A percentile compares a stretch with the other conserved stretches of the same genome.
phyloP scores from a whole-genome alignment of 768 basidiomycete species.

The Serendipita sp. region DNA sequence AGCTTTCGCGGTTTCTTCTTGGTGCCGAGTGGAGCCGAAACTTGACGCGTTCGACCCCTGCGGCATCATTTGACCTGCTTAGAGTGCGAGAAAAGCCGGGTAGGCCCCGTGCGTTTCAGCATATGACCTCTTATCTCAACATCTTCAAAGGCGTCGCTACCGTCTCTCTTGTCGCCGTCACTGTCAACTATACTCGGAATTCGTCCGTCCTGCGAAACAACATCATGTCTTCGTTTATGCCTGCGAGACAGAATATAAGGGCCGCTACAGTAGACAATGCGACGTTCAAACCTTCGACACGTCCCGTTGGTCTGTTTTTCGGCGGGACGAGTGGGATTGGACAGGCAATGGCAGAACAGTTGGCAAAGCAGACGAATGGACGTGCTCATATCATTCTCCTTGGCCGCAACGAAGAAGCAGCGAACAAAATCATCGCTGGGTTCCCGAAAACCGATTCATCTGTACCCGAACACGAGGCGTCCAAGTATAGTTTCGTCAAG shows the following conservation, averaged over 20 bases:
- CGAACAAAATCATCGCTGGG: slow-evolving; percentile 10
- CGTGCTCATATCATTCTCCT: slow-evolving; percentile 13
- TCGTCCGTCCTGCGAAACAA: neutral
- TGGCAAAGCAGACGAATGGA: slow-evolving; percentile 8
- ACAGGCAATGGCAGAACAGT: slow-evolving; percentile 21
- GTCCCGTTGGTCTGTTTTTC: slow-evolving; percentile 20
- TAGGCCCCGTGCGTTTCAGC: no score
- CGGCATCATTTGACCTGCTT: no score
- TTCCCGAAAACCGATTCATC: slow-evolving; percentile 11
- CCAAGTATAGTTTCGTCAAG: slow-evolving; percentile 31
- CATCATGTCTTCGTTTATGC: neutral
- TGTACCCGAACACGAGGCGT: slow-evolving; percentile 2
- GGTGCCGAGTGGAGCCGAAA: no score
- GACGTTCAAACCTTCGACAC: slow-evolving; percentile 10
- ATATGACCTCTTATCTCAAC: neutral
- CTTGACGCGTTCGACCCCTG: no score
- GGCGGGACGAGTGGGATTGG: slow-evolving; percentile 24
- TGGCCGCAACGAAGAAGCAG: slow-evolving; percentile 11
- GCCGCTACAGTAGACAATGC: slow-evolving; percentile 21
- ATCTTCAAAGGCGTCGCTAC: neutral
- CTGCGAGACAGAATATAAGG: slow-evolving; percentile 19
- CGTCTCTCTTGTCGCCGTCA: neutral
- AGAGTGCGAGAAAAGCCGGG: no score
- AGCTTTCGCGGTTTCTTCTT: no score
- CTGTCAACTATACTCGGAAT: neutral